Evolutionary conservation across 106 monocot species (phyloP), one percentile per base, ranked within the genome.

Genomic region (Xerophyta viscosa): DNA sequence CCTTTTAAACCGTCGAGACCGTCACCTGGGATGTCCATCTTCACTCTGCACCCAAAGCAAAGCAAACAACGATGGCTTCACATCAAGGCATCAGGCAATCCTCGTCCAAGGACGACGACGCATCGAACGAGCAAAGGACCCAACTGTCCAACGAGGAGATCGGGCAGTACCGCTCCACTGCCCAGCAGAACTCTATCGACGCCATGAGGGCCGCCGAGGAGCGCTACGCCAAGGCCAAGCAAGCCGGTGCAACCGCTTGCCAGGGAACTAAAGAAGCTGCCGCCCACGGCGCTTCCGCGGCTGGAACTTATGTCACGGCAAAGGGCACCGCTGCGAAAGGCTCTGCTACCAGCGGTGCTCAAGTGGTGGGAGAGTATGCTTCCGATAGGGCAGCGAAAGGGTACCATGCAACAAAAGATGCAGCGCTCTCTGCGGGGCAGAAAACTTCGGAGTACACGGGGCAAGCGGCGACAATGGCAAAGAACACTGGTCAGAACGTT

Each of bases 161-260:
- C 23, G 54, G 69, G 19, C 48, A 55, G 31, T 64, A 64, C 52
- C 68, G 88, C 0, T 66, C 70, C 17, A 48, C 54, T 0, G 76
- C 88, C 7, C 83, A 88, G 66, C 88, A 88, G 62, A 83, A 73
- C 66, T 88, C 88, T 4, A 41, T 73, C 14, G 88, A 88, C 4
- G 46, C 73, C 46, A 67, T 83, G 24, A 43, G 73, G 9, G 70
- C 69, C 6, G 88, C 79, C 3, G 79, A 83, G 60, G 83, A 83
- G 56, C 68, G 83, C 14, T 83, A 79, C 76, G 63, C 46, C 66
- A 79, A 79, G 41, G 79, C 75, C 1, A 83, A 76, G 37, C 37
- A 75, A 23, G 57, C 74, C 13, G 45, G 74, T 3, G 43, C 59
- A 0, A 20, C 66, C 0, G 72, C 72, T 2, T 20, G 55, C 29